Percentiles rank a stretch among this genome's conserved stretches.
phyloP scores from a whole-genome alignment of 1,284 basidiomycete species.

The Golubevia sp. region DNA sequence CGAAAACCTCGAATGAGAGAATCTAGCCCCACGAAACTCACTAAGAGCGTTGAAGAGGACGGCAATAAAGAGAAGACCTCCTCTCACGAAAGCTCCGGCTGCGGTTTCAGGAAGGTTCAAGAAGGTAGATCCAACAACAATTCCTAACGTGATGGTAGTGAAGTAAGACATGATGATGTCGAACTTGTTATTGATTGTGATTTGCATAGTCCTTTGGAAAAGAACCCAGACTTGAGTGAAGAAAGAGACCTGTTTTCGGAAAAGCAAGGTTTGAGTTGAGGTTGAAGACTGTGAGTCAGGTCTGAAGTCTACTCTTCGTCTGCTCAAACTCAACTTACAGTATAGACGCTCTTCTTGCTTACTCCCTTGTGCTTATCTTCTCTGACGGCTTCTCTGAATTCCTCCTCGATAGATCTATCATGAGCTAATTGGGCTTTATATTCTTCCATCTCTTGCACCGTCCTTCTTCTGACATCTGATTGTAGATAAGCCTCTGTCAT shows the following conservation, averaged over 20 bases:
- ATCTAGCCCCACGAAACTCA: slow-evolving; percentile 67
- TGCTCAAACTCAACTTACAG: too few species aligned
- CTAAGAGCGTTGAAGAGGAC: slow-evolving; percentile 76
- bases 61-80: slow-evolving; percentile 62
- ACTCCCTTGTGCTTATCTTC: slow-evolving; percentile 83
- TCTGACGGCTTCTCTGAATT: slow-evolving; percentile 75
- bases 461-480: slow-evolving; percentile 67
- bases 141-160: slow-evolving; percentile 39
- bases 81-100: slow-evolving; percentile 47
- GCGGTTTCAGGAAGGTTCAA: slow-evolving; percentile 34
- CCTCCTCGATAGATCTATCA: slow-evolving; percentile 68
- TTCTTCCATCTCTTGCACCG: slow-evolving; percentile 68
- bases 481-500: slow-evolving; percentile 74
- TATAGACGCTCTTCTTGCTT: slow-evolving; percentile 82
- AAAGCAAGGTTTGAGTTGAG: too few species aligned
- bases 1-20: slow-evolving; percentile 10
- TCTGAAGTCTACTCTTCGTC: too few species aligned
- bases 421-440: slow-evolving; percentile 73
- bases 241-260: too few species aligned
- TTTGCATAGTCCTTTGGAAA: slow-evolving; percentile 75
- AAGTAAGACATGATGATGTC: slow-evolving; percentile 68
- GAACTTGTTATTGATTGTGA: slow-evolving; percentile 79
- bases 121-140: slow-evolving; percentile 46
- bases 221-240: slow-evolving; percentile 65
- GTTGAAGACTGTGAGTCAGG: too few species aligned